phyloP scores from a whole-genome alignment of 1,284 basidiomycete genomes.

The Pseudozyma thailandica region DNA sequence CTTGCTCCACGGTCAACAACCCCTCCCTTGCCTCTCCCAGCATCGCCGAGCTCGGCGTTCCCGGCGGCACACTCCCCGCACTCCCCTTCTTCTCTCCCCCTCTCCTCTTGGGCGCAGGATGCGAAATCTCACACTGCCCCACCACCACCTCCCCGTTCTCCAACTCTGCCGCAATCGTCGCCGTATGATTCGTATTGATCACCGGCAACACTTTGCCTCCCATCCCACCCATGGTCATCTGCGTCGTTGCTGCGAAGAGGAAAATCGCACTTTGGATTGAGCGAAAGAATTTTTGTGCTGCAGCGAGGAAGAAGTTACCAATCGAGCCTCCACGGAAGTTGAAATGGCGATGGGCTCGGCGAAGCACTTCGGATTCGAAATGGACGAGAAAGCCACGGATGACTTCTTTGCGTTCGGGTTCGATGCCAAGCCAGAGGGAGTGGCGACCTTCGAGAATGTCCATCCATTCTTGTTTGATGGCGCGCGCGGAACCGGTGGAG shows the following conservation, averaged over 20 bases:
- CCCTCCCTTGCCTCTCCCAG: conserved; percentile 8
- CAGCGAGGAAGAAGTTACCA: conserved; percentile 63
- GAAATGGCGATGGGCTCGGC: conserved; percentile 73
- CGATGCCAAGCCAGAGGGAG: conserved; percentile 85
- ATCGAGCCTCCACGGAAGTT: conserved; percentile 64
- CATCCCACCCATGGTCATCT: conserved; percentile 67
- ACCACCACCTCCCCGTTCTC: conserved; percentile 81
- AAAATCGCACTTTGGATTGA: conserved; percentile 85
- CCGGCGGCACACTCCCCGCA: conserved; percentile 21
- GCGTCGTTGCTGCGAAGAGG: conserved; percentile 90
- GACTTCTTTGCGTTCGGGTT: conserved; percentile 88
- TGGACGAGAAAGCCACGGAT: conserved; percentile 79
- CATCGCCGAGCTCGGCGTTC: conserved; percentile 55
- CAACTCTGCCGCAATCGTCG: conserved; percentile 95
- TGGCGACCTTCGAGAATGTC: conserved; percentile 92
- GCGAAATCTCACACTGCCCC: conserved; percentile 96
- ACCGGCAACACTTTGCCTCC: conserved; percentile 81
- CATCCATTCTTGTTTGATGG: conserved; percentile 88
- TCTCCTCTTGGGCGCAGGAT: conserved; percentile 73
- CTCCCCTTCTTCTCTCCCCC: background rate
- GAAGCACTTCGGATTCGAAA: conserved; percentile 86
- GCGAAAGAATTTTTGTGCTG: conserved; percentile 62
- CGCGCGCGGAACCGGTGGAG: conserved; percentile 75
- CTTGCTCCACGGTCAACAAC: conserved; percentile 5
- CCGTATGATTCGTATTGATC: conserved; percentile 93